phyloP scores from a whole-genome alignment of 1,139 yeast species.

The Blastobotrys apis region DNA sequence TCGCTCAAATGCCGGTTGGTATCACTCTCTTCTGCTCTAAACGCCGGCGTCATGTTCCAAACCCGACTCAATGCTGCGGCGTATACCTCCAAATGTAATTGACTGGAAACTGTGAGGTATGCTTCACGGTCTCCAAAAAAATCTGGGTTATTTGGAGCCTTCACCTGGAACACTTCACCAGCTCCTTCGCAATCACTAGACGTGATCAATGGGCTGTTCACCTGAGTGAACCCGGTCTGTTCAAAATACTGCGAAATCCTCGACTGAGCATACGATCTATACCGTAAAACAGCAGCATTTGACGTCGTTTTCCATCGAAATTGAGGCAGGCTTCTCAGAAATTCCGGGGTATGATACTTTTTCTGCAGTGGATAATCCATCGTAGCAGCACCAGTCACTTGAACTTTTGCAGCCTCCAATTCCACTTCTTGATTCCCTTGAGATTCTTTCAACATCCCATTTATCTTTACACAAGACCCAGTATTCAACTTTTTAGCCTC shows the following conservation, averaged over 20 bases:
- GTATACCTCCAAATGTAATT: conserved; percentile 80
- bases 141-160: conserved; percentile 29
- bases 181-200: conserved; percentile 97
- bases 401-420: conserved; percentile 33
- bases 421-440: conserved; percentile 44
- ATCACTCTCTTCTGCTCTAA: conserved; percentile 88
- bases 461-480: conserved; percentile 45
- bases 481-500: conserved; percentile 32
- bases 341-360: conserved; percentile 62
- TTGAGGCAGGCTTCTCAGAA: conserved; percentile 66
- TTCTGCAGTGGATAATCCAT: conserved; percentile 78
- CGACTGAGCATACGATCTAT: conserved; percentile 64
- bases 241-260: conserved; percentile 54
- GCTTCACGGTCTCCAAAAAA: conserved; percentile 63
- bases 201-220: conserved; percentile 81
- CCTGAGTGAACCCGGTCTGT: conserved; percentile 56
- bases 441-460: conserved; percentile 37
- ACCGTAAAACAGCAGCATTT: conserved; percentile 61
- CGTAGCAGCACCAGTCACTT: conserved; percentile 46
- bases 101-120: conserved; percentile 85
- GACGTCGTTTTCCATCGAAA: conserved; percentile 70
- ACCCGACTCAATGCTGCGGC: conserved; percentile 73
- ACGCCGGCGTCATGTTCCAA: conserved; percentile 89
- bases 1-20: conserved; percentile 91
- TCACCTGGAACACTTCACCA: conserved; percentile 74